Evolutionary conservation across 192 early-diverging fungal species (phyloP).

Genomic region (Coemansia sp.): DNA sequence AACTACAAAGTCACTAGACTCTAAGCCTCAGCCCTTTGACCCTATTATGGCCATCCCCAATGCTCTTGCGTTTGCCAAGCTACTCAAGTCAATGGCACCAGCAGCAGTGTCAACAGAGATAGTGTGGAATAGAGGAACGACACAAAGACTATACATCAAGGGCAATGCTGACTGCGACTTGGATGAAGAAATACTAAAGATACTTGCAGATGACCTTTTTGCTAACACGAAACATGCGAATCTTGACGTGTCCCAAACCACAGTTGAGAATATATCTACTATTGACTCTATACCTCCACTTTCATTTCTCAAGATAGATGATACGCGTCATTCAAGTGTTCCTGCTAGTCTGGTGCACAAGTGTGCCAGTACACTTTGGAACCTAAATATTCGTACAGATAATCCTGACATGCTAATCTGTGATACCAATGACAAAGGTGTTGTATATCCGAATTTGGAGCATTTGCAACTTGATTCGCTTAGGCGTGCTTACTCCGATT

Average conservation of each 20-base stretch:
- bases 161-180: background rate
- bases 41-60: background rate
- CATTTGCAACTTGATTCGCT: background rate
- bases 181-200: background rate
- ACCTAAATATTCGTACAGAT: background rate
- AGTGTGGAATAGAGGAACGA: background rate
- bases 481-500: too few species aligned
- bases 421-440: background rate
- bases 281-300: background rate
- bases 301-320: background rate
- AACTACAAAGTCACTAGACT: too few species aligned
- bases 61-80: background rate
- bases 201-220: background rate
- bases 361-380: background rate
- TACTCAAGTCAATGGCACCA: background rate
- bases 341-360: background rate
- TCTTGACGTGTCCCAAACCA: too few species aligned
- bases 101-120: background rate
- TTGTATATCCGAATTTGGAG: slow-evolving; percentile 7
- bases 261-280: too few species aligned
- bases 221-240: too few species aligned
- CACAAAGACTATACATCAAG: background rate
- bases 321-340: background rate
- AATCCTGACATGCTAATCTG: background rate
- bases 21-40: too few species aligned